Percentiles rank a stretch among this genome's conserved stretches.
These are phyloP conservation scores for Posidonia australis DNA, from an alignment of 106 monocot genomes.

Conservation along the genomic window DNA sequence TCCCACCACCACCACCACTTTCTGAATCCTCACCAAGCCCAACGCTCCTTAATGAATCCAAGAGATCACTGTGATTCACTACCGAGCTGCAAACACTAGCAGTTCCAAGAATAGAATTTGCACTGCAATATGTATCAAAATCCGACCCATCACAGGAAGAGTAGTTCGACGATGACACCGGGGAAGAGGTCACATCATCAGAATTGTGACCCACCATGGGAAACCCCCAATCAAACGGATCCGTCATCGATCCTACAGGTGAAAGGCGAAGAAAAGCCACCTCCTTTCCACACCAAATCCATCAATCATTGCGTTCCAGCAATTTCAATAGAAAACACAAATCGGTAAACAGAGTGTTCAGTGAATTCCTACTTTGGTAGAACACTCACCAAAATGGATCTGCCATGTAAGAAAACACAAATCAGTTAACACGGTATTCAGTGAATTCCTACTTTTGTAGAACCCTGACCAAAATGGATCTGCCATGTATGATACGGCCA, in stretches of 20 bases:
- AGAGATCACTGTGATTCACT: slow-evolving; percentile 18
- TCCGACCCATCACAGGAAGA: slow-evolving; percentile 67
- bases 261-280: not conserved
- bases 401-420: not conserved
- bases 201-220: not conserved
- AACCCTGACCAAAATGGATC: not conserved
- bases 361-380: not conserved
- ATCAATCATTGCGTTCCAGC: not conserved
- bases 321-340: not conserved
- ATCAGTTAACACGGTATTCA: not conserved
- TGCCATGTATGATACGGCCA: not conserved
- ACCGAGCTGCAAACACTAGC: slow-evolving; percentile 58
- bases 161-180: slow-evolving; percentile 14
- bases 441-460: not conserved
- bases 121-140: slow-evolving; percentile 71
- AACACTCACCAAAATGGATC: not conserved
- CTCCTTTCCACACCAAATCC: not conserved
- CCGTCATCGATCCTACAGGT: not conserved
- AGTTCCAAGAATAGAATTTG: slow-evolving; percentile 57
- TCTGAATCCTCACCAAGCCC: slow-evolving; percentile 2
- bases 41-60: slow-evolving; percentile 17
- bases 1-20: not conserved
- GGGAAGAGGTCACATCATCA: not conserved
- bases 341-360: not conserved
- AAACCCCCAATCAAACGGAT: not conserved